Evolutionary conservation across 495 filamentous ascomycete species (phyloP).

Genomic region (Lasiosphaeris hirsuta): DNA sequence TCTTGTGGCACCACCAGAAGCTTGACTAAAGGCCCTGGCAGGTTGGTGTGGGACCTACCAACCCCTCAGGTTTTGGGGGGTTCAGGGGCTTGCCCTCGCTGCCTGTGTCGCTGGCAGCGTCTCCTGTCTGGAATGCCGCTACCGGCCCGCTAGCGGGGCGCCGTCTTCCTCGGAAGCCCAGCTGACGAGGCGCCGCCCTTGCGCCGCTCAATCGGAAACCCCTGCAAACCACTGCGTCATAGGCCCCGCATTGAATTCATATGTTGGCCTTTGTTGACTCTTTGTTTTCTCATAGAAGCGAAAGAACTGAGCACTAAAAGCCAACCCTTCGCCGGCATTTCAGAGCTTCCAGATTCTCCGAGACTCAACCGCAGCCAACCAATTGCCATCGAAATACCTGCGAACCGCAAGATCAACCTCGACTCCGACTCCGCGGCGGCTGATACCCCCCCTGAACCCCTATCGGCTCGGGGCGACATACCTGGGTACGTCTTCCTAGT

Average conservation of each 20-base stretch:
- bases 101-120: too few relatives aligned
- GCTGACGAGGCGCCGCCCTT: background rate
- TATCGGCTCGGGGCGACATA: conserved; percentile 50
- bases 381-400: conserved; percentile 46
- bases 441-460: conserved; percentile 39
- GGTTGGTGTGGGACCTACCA: too few relatives aligned
- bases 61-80: too few relatives aligned
- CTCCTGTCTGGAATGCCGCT: too few relatives aligned
- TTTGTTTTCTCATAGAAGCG: conserved; percentile 7
- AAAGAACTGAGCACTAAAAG: background rate
- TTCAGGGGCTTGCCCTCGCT: too few relatives aligned
- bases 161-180: too few relatives aligned
- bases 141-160: too few relatives aligned
- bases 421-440: conserved; percentile 24
- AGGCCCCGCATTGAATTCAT: background rate
- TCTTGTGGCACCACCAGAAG: too few relatives aligned
- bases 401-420: conserved; percentile 25
- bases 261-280: conserved; percentile 1
- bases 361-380: conserved; percentile 31
- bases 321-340: background rate
- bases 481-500: conserved; percentile 40
- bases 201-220: background rate
- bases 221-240: conserved; percentile 18
- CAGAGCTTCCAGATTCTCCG: background rate
- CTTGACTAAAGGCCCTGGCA: too few relatives aligned